Base-by-base conservation (phyloP, 345 rosid species). In the Abelmoschus esculentus region DNA sequence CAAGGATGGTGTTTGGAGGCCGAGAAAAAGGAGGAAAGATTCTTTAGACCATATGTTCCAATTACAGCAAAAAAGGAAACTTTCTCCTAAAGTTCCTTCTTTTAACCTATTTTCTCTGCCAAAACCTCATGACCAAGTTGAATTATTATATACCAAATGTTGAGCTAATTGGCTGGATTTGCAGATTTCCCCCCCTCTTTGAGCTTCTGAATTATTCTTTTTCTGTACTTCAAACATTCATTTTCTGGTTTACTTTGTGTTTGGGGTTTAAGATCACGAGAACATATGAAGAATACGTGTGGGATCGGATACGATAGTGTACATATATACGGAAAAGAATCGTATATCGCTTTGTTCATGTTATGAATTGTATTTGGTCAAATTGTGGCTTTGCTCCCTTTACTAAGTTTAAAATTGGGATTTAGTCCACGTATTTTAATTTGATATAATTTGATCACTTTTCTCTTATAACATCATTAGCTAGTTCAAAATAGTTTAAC, bases 21-120 rank as follows among this genome's bases (percentile, higher is more conserved):
- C 42, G 31, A 18, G 15, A 69, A 69, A 29, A 71, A 56, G 53
- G 18, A 56, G 53, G 18, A 9, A 67, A 58, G 57, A 40, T 63
- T 75, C 70, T 70, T 64, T 56, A 19, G 22, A 38, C 2, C 64
- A 11, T 13, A 28, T 15, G 52, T 5, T 38, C 70, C 61, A 67
- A 54, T 29, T 54, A 2, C 2, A 15, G 69, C 7, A 10, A 56
- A 26, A 11, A 56, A 17, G 40, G 26, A 52, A 42, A 6, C 52
- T 60, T 55, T 7, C 68, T 44, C 32, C 61, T 12, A 54, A 18
- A 71, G 57, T 66, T 56, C 1, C 12, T 53, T 64, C 44, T 66
- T 54, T 32, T 64, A 0, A 5, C 67, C 46, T 58, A 6, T 54
- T 3, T 50, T 55, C 6, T 56, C 61, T 47, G 69, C 56, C 56